phyloP scores from a whole-genome alignment of 2,329 filamentous ascomycete genomes.

The Magnaporthiopsis incrustans region DNA sequence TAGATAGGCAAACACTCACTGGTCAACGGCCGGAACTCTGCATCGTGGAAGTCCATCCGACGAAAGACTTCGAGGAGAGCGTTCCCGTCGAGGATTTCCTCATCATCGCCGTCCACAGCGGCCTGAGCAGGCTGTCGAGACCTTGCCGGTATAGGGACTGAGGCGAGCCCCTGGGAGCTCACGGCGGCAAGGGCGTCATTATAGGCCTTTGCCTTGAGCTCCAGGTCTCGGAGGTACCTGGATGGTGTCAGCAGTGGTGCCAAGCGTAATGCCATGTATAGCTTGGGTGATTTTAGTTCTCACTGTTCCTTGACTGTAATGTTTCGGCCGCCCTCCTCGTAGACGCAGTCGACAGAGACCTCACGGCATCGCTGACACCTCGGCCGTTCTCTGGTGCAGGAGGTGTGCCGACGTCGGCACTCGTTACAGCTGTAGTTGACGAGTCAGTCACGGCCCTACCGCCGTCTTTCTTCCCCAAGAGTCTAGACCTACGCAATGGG shows the following conservation, averaged over 20 bases:
- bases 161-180: background rate
- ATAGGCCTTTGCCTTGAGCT: constrained; percentile 23
- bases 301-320: constrained; percentile 27
- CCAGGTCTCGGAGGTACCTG: constrained; percentile 26
- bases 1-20: no score
- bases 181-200: constrained; percentile 13
- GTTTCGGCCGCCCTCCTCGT: constrained; percentile 24
- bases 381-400: constrained; percentile 29
- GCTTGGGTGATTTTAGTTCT: background rate
- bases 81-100: constrained; percentile 25
- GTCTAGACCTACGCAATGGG: constrained; percentile 4
- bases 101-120: constrained; percentile 12
- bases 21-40: constrained; percentile 24
- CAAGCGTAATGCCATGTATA: no score
- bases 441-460: background rate
- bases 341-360: constrained; percentile 22
- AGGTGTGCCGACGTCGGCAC: constrained; percentile 26
- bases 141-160: background rate
- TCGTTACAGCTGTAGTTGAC: constrained; percentile 21
- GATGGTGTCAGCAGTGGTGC: background rate
- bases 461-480: no score
- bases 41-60: constrained; percentile 13
- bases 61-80: constrained; percentile 24
- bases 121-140: constrained; percentile 10
- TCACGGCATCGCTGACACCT: constrained; percentile 26